Evolutionary conservation across 495 filamentous ascomycete genomes (phyloP), one percentile per base, ranked within the genome.

Genomic region (Xylaria curta): DNA sequence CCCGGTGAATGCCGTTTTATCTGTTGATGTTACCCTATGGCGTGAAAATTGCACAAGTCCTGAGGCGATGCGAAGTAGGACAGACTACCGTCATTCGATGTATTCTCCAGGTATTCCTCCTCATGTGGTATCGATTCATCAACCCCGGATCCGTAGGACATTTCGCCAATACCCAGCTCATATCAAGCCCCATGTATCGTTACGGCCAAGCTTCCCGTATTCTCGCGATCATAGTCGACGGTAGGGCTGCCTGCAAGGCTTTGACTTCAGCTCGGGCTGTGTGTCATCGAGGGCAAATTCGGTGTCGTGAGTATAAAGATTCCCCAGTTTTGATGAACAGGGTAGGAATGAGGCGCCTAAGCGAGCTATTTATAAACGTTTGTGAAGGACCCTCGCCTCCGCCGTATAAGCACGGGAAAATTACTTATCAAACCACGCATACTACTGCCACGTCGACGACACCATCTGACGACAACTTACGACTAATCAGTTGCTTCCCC

Each of bases 361-460:
- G 47, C 68, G 47, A 70, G 68, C 49, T 70, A 70, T 70, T 70
- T 70, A 70, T 70, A 70, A 70, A 70, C 38, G 17, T 26, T 19
- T 33, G 9, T 19, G 17, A 5, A 62, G 44, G 31, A 7, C 59
- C 56, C 42, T 63, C 46, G 4, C 58, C n/a, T 36, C 44, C n/a
- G 58, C 6, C 13, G 19, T 46, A 42, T 59, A 53, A 70, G 46
- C 46, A 70, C 21, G 21, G 59, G 47, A 70, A 13, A 60, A 63
- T 10, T 63, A 19, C n/a, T 33, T 54, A n/a, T 3, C 26, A 44
- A 46, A 24, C 19, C 8, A 24, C 68, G 60, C 42, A 36, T 19
- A 31, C 46, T 64, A 54, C 60, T 64, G 60, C 68, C 47, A 46
- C 56, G 44, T 64, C 36, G 15, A 64, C 49, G 38, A 53, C 58